Evolutionary conservation across 2,329 filamentous ascomycete genomes (phyloP), one percentile per base, ranked within the genome.

Genomic region (Aspergillus jensenii): DNA sequence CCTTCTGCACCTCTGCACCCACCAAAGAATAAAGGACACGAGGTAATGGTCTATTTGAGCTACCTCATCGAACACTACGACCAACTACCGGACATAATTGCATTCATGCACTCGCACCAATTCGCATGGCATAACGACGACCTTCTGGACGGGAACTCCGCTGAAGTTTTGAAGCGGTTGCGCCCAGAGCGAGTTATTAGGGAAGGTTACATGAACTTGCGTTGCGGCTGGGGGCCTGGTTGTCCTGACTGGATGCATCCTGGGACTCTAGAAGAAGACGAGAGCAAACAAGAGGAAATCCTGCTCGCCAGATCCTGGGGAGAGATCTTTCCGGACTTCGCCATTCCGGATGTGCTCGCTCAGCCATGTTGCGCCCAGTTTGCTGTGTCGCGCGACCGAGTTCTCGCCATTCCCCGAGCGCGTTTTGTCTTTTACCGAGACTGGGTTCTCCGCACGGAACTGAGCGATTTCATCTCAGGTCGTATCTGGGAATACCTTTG

Each of bases 341-440:
- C 74, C 2, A 71, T 81, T 12, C 79, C 79, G 2, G 63, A 72
- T 15, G 79, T 85, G 0, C 77, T 88, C 0, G 80, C 83, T 2
- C 84, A 87, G 62, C 82, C 85, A 3, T 88, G 85, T 68, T 88
- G 86, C 66, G 84, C 83, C 2, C 86, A 88, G 63, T 88, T 88
- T 65, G 86, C 85, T 8, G 71, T 88, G 3, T 84, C 81, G 6
- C 73, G 80, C 3, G 83, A 86, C 43, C 79, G 83, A 3, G 84
- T 88, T 52, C 80, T 75, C 9, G 74, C 79, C 1, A 79, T 82
- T 35, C 82, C 83, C 1, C 76, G 79, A 52, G 75, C 78, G 23
- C 78, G 81, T 46, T 87, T 83, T 66, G 73, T 84, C 19, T 82
- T 79, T 65, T 83, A 85, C 64, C 79, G 85, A 25, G 81, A 86